These are phyloP conservation scores for Arthrobotrys sinensis DNA, from an alignment of 2,329 filamentous ascomycete genomes.

Conservation along the genomic window DNA sequence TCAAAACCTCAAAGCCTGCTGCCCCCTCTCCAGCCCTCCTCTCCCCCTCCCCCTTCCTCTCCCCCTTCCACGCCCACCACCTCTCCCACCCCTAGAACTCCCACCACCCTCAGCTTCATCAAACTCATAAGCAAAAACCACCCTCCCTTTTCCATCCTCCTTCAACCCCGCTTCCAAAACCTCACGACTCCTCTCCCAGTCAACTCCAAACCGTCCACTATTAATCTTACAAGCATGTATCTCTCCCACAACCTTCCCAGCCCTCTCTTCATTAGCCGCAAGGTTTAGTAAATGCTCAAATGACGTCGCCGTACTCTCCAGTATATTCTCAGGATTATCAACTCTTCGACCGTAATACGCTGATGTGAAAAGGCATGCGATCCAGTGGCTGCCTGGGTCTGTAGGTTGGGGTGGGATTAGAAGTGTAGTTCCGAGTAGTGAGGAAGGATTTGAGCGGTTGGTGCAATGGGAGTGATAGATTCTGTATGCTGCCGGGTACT, in stretches of 20 bases:
- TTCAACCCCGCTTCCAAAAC: constrained; percentile 33
- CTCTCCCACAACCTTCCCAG: constrained; percentile 11
- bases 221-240: constrained; percentile 58
- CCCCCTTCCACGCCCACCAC: constrained; percentile 28
- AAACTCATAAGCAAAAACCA: constrained; percentile 51
- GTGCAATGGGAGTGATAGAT: constrained; percentile 46
- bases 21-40: not conserved
- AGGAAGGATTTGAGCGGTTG: constrained; percentile 10
- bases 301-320: constrained; percentile 24
- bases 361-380: constrained; percentile 55
- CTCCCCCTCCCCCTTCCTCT: constrained; percentile 6
- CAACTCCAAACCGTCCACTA: constrained; percentile 53
- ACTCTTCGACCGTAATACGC: constrained; percentile 36
- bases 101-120: constrained; percentile 23
- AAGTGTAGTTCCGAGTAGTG: constrained; percentile 40
- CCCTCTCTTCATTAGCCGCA: not conserved
- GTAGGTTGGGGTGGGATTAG: constrained; percentile 45
- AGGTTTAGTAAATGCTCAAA: constrained; percentile 48
- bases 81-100: constrained; percentile 20
- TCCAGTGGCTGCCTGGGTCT: constrained; percentile 37
- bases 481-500: constrained; percentile 52
- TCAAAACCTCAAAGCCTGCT: constrained; percentile 19
- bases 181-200: constrained; percentile 35
- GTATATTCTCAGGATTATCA: constrained; percentile 38
- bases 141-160: constrained; percentile 36